Base-by-base conservation (phyloP, 805 yeast species). In the Ogataea naganishii region DNA sequence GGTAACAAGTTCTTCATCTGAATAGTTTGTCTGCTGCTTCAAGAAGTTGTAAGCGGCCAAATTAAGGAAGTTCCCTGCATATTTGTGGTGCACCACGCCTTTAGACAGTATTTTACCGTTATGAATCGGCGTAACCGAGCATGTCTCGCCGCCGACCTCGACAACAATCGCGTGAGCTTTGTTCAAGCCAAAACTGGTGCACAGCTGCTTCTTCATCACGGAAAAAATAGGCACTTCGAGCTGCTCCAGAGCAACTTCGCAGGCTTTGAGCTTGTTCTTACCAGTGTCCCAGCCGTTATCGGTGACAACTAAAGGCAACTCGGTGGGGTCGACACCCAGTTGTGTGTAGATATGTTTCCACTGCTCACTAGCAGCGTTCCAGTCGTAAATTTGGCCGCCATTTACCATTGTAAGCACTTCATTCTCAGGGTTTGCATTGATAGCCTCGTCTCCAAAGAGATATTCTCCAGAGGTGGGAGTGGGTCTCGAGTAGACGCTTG, bases 41-140 rank as follows among this genome's bases (percentile, higher is more conserved):
- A 66, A 64, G 43, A 58, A 70, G 29, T 70, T 61, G 39, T 69
- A 53, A 2, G 76, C 60, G 54, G 81, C 83, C 30, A 72, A 63
- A 50, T 79, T 81, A 32, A 82, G 52, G 51, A 80, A 88, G 51
- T 86, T 89, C 7, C 96, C 97, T 4, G 88, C 96, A 49, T 69
- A 81, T 43, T 72, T 75, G 11, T 83, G 70, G 51, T 73, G 80
- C 36, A 69, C 60, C 5, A 74, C 65, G 27, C 83, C 80, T 48
- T 78, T 80, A 39, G 66, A 58, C 31, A 80, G 67, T 30, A 84
- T 69, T 11, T 71, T 67, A 22, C 95, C 95, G 44, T 81, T 86
- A 37, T 73, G 57, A 13, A 84, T 69, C 7, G 94, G 94, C 0
- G 92, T 80, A 7, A 84, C 82, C 19, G 77, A 66, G 12, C 79